Evolutionary conservation across 441 rosid species (phyloP).

Genomic region (Pelargonium hybrid): DNA sequence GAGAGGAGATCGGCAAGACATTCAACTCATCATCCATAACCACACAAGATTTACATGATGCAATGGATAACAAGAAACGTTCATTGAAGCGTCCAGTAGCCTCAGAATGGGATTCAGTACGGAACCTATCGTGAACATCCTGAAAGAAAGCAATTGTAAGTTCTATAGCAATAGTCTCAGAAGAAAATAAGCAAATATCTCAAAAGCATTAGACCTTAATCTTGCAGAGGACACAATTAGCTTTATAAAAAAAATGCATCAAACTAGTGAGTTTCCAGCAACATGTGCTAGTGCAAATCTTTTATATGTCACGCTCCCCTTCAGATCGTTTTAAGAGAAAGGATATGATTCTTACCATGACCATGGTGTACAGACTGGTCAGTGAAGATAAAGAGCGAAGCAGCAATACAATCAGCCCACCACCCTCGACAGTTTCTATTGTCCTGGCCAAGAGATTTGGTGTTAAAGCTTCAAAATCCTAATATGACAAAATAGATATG

Average conservation of each 20-base stretch:
- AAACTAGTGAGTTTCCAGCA: background rate
- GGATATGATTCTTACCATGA: slow-evolving; percentile 54
- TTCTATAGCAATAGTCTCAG: background rate
- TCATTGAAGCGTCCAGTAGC: slow-evolving; percentile 85
- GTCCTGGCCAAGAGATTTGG: slow-evolving; percentile 95
- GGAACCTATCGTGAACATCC: slow-evolving; percentile 97
- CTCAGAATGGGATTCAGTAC: slow-evolving; percentile 88
- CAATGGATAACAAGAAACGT: slow-evolving; percentile 78
- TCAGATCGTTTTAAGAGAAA: background rate
- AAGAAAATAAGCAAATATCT: background rate
- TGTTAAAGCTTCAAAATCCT: slow-evolving; percentile 98
- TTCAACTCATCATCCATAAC: slow-evolving; percentile 94
- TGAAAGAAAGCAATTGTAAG: slow-evolving; percentile 22
- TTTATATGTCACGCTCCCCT: background rate
- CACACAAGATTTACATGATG: slow-evolving; percentile 85
- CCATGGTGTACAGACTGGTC: slow-evolving; percentile 89
- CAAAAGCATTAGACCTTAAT: background rate
- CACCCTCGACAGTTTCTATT: slow-evolving; percentile 98
- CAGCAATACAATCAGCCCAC: slow-evolving; percentile 71
- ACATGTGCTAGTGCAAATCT: background rate
- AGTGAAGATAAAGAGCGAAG: slow-evolving; percentile 71
- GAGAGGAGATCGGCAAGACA: slow-evolving; percentile 83
- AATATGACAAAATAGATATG: slow-evolving; percentile 11
- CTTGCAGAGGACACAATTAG: background rate
- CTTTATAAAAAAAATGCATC: background rate